phyloP scores from a whole-genome alignment of 1,139 yeast genomes.

The Sugiyamaella castrensis region DNA sequence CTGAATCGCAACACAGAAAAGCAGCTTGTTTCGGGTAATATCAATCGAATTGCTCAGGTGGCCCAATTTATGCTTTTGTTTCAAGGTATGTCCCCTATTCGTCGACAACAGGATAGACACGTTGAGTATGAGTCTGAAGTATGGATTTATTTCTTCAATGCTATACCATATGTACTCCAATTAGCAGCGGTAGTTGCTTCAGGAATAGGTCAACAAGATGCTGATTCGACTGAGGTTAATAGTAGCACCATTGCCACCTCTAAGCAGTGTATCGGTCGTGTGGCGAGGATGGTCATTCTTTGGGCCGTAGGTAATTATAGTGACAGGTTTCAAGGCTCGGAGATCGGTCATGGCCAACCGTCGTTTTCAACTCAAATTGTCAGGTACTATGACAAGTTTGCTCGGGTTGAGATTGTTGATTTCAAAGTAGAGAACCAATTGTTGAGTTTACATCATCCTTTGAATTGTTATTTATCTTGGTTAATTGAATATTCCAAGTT shows the following conservation, averaged over 20 bases:
- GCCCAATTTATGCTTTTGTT: constrained; percentile 67
- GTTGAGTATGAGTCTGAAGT: constrained; percentile 89
- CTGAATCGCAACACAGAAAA: constrained; percentile 65
- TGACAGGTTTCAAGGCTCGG: constrained; percentile 19
- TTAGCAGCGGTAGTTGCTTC: constrained; percentile 39
- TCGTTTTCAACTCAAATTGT: constrained; percentile 17
- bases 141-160: constrained; percentile 77
- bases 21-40: constrained; percentile 36
- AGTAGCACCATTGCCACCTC: background rate
- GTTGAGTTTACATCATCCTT: constrained; percentile 75
- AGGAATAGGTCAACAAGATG: constrained; percentile 31
- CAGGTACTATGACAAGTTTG: constrained; percentile 16
- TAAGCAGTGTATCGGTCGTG: constrained; percentile 25
- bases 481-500: constrained; percentile 52
- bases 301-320: constrained; percentile 33
- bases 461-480: constrained; percentile 73
- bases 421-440: constrained; percentile 46
- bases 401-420: constrained; percentile 29
- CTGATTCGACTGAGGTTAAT: constrained; percentile 6
- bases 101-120: constrained; percentile 75
- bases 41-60: constrained; percentile 43
- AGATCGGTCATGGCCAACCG: constrained; percentile 18
- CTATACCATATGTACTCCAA: constrained; percentile 49
- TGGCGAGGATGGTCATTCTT: constrained; percentile 27
- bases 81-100: constrained; percentile 76